A percentile compares a stretch with the other conserved stretches of the same genome.
phyloP scores from a whole-genome alignment of 129 eudicot species.

The Smallanthus sonchifolius region DNA sequence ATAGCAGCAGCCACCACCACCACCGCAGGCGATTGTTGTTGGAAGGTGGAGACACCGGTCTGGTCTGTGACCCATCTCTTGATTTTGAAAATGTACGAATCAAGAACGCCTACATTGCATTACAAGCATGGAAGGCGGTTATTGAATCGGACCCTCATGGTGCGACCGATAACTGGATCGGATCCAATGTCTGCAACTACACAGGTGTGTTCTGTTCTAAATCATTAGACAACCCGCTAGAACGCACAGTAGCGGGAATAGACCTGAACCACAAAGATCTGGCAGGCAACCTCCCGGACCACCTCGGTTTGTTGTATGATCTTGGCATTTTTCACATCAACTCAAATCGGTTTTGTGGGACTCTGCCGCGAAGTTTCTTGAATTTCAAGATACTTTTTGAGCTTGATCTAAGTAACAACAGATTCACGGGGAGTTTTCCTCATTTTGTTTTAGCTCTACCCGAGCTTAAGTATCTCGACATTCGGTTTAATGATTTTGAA shows the following conservation, averaged over 20 bases:
- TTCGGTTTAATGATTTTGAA: slow-evolving; percentile 73
- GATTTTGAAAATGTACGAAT: slow-evolving; percentile 53
- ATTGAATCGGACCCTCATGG: slow-evolving; percentile 64
- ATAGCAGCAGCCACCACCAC: background rate
- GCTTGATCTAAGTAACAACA: slow-evolving; percentile 76
- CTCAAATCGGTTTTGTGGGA: slow-evolving; percentile 78
- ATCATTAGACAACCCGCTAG: slow-evolving; percentile 40
- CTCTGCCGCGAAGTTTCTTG: slow-evolving; percentile 44
- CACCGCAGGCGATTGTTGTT: slow-evolving; percentile 5
- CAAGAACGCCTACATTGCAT: slow-evolving; percentile 55
- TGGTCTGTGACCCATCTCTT: slow-evolving; percentile 35
- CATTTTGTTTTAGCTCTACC: slow-evolving; percentile 42
- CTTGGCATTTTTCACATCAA: slow-evolving; percentile 59
- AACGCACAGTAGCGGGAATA: slow-evolving; percentile 54
- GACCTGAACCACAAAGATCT: slow-evolving; percentile 69
- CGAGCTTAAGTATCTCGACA: slow-evolving; percentile 47
- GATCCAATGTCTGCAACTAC: slow-evolving; percentile 66
- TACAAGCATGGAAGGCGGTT: slow-evolving; percentile 66
- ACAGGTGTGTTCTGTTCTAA: slow-evolving; percentile 60
- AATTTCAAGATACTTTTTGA: slow-evolving; percentile 53
- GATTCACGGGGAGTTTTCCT: slow-evolving; percentile 68
- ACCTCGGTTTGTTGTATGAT: slow-evolving; percentile 55
- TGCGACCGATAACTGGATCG: slow-evolving; percentile 51
- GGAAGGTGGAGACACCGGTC: slow-evolving; percentile 16
- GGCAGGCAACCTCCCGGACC: slow-evolving; percentile 65